Evolutionary conservation across 257 asterid genomes (phyloP).

Genomic region (Jacaranda mimosifolia): DNA sequence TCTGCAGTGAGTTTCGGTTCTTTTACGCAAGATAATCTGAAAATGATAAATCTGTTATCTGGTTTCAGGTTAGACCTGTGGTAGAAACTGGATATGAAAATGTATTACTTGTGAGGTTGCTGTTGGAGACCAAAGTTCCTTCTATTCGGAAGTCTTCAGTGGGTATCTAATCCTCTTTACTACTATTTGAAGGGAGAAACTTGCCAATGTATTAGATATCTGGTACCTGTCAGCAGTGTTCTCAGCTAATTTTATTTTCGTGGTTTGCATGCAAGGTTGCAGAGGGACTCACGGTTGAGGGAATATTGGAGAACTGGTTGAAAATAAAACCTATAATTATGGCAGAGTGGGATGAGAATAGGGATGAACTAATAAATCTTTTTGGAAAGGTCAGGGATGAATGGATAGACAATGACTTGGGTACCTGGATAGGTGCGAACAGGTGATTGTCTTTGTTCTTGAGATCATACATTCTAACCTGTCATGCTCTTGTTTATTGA

Average conservation of each 20-base stretch:
- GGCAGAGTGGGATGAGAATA: slow-evolving; percentile 85
- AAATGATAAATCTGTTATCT: slow-evolving; percentile 33
- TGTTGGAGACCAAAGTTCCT: slow-evolving; percentile 76
- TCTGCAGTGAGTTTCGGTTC: background rate
- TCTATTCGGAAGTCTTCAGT: slow-evolving; percentile 85
- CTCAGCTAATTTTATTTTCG: slow-evolving; percentile 26
- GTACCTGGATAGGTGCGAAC: slow-evolving; percentile 86
- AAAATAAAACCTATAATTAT: slow-evolving; percentile 79
- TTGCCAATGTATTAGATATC: background rate
- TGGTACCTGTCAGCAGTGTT: slow-evolving; percentile 15
- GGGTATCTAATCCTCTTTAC: slow-evolving; percentile 47
- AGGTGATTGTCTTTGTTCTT: slow-evolving; percentile 53
- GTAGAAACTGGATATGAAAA: slow-evolving; percentile 98
- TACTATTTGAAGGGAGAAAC: slow-evolving; percentile 14
- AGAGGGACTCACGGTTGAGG: slow-evolving; percentile 76
- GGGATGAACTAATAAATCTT: slow-evolving; percentile 76
- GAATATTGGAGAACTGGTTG: slow-evolving; percentile 80
- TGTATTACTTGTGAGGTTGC: slow-evolving; percentile 85
- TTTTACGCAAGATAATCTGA: background rate
- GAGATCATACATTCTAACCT: slow-evolving; percentile 12
- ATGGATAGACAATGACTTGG: slow-evolving; percentile 81
- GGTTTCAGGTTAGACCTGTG: slow-evolving; percentile 91
- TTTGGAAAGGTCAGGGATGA: slow-evolving; percentile 93
- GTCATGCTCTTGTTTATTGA: no score
- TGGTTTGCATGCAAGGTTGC: slow-evolving; percentile 68